Evolutionary conservation across 306 rosid species (phyloP), one percentile per base, ranked within the genome.

Genomic region (Cercis canadensis): DNA sequence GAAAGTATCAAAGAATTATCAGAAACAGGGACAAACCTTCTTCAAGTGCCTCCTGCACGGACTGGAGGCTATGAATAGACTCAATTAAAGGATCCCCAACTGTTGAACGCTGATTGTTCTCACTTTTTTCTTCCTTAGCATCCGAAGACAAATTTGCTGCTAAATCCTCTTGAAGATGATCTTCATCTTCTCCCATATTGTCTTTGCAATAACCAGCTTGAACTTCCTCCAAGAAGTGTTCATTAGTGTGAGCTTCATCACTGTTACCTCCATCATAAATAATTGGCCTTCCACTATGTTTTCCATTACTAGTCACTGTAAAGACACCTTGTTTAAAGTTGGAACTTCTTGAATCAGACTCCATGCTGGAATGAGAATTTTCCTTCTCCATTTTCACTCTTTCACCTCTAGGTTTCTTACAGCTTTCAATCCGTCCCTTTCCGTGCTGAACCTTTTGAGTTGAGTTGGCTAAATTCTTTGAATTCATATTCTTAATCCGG

Each of bases 331-430:
- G 96, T 87, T 73, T 65, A 79, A 84, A 70, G 75, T 79, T 78
- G 69, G 95, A 89, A 85, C 95, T 92, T 75, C 90, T 85, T n/a
- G 98, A 94, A 81, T 95, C 97, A 63, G 97, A 95, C 55, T 95
- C 97, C 75, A 89, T 1, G 80, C 96, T 90, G 44, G 96, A 86
- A 70, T 75, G 69, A 68, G 97, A 94, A 78, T 87, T 89, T 68
- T 94, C 92, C 84, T 67, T 83, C 87, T 84, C 88, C 45, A 80
- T 55, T 69, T 74, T 80, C 57, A 75, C 86, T 86, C 78, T 76
- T 52, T 82, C 97, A 58, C 87, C 97, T 72, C 86, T 85, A 45
- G 78, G 82, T 74, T 90, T 94, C 73, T 83, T 90, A 80, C 85
- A 81, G 73, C 84, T 78, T 53, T 95, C 96, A 24, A 44, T 47